Percentiles rank a stretch among this genome's conserved stretches.
Evolutionary conservation across 805 yeast genomes (phyloP).

Genomic region (Ogataea parapolymorpha): DNA sequence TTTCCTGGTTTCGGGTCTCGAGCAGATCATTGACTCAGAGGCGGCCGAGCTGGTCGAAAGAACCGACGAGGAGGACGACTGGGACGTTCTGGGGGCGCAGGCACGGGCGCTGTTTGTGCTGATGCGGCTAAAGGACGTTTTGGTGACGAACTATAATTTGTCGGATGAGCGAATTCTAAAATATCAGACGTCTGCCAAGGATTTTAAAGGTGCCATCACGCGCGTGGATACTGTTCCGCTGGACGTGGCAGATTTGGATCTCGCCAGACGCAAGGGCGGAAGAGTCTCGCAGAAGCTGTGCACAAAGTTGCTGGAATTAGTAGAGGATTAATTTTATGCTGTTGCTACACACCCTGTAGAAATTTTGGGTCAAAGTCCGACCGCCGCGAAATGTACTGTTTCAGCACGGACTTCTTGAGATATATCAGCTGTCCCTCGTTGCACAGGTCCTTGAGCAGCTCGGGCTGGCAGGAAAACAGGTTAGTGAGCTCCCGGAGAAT

Average conservation of each 20-base stretch:
- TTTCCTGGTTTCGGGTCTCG: constrained; percentile 41
- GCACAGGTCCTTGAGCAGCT: constrained; percentile 69
- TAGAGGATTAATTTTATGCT: background rate
- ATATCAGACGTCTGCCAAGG: constrained; percentile 22
- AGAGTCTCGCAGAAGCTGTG: constrained; percentile 1
- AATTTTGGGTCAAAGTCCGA: constrained; percentile 61
- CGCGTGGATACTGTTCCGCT: constrained; percentile 11
- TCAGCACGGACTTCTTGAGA: constrained; percentile 57
- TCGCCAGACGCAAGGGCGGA: background rate
- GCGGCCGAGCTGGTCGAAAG: constrained; percentile 37
- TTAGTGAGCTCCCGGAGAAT: constrained; percentile 78
- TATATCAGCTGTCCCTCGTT: constrained; percentile 75
- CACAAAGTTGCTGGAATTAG: constrained; percentile 1
- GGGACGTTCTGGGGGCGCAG: constrained; percentile 8
- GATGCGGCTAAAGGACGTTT: constrained; percentile 11
- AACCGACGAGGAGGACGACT: constrained; percentile 15
- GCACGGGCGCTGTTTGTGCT: constrained; percentile 20
- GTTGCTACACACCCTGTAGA: constrained; percentile 23
- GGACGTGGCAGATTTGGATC: constrained; percentile 11
- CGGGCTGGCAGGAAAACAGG: constrained; percentile 80
- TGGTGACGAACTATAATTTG: constrained; percentile 20
- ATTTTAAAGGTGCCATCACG: constrained; percentile 14
- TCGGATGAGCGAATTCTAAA: constrained; percentile 19
- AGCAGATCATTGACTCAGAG: constrained; percentile 39
- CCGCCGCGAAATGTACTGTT: constrained; percentile 65